Evolutionary conservation across 805 yeast species (phyloP), one percentile per base, ranked within the genome.

Genomic region (Torulaspora franciscae): DNA sequence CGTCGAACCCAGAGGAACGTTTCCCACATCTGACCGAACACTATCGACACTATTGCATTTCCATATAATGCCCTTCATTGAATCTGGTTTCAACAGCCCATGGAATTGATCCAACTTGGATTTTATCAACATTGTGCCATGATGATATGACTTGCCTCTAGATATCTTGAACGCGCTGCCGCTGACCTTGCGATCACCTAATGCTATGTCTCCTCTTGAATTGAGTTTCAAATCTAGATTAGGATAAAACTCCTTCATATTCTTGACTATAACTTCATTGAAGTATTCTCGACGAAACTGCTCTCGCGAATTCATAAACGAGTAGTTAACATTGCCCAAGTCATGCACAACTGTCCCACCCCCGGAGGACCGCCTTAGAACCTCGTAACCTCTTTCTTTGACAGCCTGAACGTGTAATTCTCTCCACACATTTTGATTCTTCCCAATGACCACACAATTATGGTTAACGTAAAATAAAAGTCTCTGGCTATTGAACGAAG

Each of bases 271-370:
- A 40, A 74, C 49, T 9, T 70, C 52, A 47, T 78, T 75, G 67
- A 81, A 79, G 51, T 71, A 68, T 42, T 71, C 68, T 52, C 95
- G 59, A 66, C 76, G 71, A 59, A 93, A 93, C 2, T 73, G 74
- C 9, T 72, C 74, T 49, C 85, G 75, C 3, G 85, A 72, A 7
- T 85, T 79, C 70, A 91, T 80, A 56, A 77, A 88, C 4, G 95
- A 82, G 64, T 83, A 93, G 59, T 93, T 93, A 14, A 83, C 80
- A 57, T 93, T 93, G 0, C 97, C 96, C 4, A 72, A 52, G 64
- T 91, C 99, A 62, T 93, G 99, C 8, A 89, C 95, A 1, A 93
- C 99, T 0, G 97, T 80, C 0, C 99, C 99, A 1, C 99, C 99
- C 0, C 99, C 99, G 7, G 93, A 82, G 38, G 76, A 69, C 45